Percentiles rank a stretch among this genome's conserved stretches.
Conservation (phyloP, 495 filamentous ascomycete genomes). For the Aspergillus saccharolyticus region DNA sequence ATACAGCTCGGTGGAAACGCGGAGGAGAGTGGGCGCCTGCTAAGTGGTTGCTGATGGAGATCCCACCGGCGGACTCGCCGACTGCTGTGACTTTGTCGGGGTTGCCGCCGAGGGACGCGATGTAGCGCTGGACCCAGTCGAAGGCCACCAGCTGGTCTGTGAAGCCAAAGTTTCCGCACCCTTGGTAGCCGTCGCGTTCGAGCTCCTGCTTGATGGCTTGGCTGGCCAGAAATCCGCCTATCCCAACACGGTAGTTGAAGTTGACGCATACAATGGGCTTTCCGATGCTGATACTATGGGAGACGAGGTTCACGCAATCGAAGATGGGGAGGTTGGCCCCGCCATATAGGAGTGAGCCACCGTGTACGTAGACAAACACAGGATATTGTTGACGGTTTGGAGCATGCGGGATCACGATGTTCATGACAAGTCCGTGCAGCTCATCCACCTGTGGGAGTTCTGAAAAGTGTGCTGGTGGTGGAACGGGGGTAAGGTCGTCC, state of each 20-base stretch:
- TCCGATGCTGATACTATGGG: conserved; percentile 17
- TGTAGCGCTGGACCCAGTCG: conserved; percentile 39
- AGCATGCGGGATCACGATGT: conserved; percentile 23
- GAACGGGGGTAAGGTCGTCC: conserved; percentile 24
- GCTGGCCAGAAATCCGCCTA: conserved; percentile 28
- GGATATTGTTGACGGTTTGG: conserved; percentile 10
- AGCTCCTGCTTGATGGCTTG: conserved; percentile 17
- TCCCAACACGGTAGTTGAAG: conserved; percentile 29
- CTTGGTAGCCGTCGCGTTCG: conserved; percentile 18
- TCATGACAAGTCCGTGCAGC: conserved; percentile 26
- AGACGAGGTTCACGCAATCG: conserved; percentile 27
- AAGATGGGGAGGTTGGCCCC: conserved; percentile 29
- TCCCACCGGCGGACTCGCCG: conserved; percentile 62
- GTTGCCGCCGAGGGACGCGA: conserved; percentile 57
- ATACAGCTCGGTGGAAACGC: conserved; percentile 23
- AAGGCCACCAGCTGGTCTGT: conserved; percentile 30
- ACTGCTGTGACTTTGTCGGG: conserved; percentile 57
- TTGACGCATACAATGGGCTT: conserved; percentile 24
- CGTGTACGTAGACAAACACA: conserved; percentile 29
- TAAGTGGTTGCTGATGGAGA: conserved; percentile 57
- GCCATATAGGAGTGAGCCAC: conserved; percentile 27
- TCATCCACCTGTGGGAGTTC: conserved; percentile 15
- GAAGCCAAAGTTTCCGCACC: conserved; percentile 30
- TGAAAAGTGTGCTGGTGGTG: conserved; percentile 21
- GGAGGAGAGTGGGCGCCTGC: conserved; percentile 16